These are phyloP conservation scores for Claviceps citrina DNA, from an alignment of 2,329 filamentous ascomycete genomes.

Conservation along the genomic window DNA sequence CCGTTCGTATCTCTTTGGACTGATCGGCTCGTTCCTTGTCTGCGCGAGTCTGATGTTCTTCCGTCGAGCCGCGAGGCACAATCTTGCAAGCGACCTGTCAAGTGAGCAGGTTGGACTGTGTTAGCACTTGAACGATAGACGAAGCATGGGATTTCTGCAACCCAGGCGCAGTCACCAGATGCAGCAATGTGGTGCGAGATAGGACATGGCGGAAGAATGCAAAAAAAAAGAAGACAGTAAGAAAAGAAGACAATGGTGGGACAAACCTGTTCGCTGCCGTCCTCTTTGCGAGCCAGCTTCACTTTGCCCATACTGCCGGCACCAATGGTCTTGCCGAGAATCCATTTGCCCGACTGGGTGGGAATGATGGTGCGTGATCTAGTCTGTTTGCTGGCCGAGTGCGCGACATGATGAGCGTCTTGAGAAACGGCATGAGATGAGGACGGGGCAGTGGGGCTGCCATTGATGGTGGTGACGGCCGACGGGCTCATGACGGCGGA, in stretches of 20 bases:
- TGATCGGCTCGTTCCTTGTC: slow-evolving; percentile 85
- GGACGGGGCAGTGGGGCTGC: slow-evolving; percentile 34
- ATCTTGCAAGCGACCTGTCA: slow-evolving; percentile 81
- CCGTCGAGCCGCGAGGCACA: slow-evolving; percentile 75
- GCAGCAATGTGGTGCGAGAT: neutral
- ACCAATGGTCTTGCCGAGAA: slow-evolving; percentile 89
- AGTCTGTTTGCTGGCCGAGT: slow-evolving; percentile 32
- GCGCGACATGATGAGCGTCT: slow-evolving; percentile 21
- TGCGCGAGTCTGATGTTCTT: slow-evolving; percentile 57
- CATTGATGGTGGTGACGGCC: slow-evolving; percentile 34
- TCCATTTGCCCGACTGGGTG: slow-evolving; percentile 82
- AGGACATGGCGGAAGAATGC: neutral
- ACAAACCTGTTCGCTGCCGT: slow-evolving; percentile 76
- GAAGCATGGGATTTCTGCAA: neutral
- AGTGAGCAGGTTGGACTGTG: neutral
- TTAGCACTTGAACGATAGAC: neutral
- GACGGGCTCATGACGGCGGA: slow-evolving; percentile 34
- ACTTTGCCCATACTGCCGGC: slow-evolving; percentile 99
- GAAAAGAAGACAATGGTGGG: no score
- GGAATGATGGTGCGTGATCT: slow-evolving; percentile 69
- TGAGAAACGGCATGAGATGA: slow-evolving; percentile 27
- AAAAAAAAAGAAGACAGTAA: neutral
- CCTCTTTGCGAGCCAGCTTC: slow-evolving; percentile 80
- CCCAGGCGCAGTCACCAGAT: neutral
- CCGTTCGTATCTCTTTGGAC: slow-evolving; percentile 90